These are phyloP conservation scores for Letharia columbiana DNA, from an alignment of 495 filamentous ascomycete genomes.

Conservation along the genomic window DNA sequence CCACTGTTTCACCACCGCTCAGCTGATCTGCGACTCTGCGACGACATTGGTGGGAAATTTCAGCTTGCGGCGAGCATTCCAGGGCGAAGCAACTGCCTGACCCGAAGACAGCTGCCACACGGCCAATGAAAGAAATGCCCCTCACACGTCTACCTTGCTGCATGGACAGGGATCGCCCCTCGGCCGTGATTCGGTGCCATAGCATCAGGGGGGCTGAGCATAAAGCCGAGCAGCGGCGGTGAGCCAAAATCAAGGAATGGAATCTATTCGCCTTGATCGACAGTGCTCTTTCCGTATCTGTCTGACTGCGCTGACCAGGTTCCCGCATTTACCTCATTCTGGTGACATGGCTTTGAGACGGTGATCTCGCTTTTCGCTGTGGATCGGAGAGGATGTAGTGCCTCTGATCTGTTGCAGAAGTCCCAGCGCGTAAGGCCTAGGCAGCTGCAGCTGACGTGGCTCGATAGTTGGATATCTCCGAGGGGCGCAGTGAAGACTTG, in stretches of 20 bases:
- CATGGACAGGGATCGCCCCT: too few relatives aligned
- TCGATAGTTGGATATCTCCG: too few relatives aligned
- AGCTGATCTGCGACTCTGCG: constrained; percentile 8
- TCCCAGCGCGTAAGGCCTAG: too few relatives aligned
- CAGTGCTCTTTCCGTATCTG: background rate
- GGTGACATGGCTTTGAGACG: background rate
- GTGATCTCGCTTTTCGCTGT: too few relatives aligned
- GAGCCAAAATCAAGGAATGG: background rate
- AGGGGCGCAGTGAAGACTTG: background rate
- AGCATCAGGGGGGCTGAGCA: background rate
- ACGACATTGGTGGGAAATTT: background rate
- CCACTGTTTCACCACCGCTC: constrained; percentile 1
- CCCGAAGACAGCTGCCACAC: background rate
- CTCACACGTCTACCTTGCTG: too few relatives aligned
- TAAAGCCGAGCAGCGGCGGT: background rate
- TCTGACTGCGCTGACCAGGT: background rate
- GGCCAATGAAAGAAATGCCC: background rate
- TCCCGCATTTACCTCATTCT: background rate
- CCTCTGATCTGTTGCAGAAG: too few relatives aligned
- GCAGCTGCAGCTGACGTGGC: too few relatives aligned
- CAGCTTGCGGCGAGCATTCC: constrained; percentile 7
- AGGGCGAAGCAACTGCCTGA: constrained; percentile 6
- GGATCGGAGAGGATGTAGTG: background rate
- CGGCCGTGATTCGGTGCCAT: too few relatives aligned
- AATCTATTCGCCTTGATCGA: constrained; percentile 3